A percentile compares a stretch with the other conserved stretches of the same genome.
phyloP scores from a whole-genome alignment of 257 asterid species.

The Prunella vulgaris region DNA sequence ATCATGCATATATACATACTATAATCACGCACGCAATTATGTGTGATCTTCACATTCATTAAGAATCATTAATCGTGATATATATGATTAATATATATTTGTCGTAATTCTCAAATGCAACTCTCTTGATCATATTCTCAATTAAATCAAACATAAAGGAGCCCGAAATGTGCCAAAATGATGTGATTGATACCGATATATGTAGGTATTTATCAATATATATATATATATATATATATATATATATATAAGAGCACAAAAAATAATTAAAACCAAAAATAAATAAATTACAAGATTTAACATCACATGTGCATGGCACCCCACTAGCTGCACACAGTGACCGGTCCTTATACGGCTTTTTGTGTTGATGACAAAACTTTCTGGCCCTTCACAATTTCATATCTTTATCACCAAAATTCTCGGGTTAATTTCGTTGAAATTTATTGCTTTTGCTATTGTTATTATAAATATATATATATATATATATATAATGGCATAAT shows the following conservation, averaged over 20 bases:
- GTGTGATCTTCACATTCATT: too few relatives aligned
- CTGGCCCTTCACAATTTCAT: not conserved
- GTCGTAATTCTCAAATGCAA: not conserved
- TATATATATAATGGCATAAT: too few relatives aligned
- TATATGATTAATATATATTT: not conserved
- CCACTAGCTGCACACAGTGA: not conserved
- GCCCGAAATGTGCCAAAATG: constrained; percentile 2
- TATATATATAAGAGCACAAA: too few relatives aligned
- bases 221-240: too few relatives aligned
- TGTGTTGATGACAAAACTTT: not conserved
- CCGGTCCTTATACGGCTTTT: not conserved
- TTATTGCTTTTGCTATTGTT: too few relatives aligned
- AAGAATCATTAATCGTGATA: too few relatives aligned
- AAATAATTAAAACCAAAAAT: too few relatives aligned
- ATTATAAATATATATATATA: too few relatives aligned
- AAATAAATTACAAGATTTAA: constrained; percentile 7
- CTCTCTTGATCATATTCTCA: not conserved
- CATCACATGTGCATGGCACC: constrained; percentile 25
- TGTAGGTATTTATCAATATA: not conserved
- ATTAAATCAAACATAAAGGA: not conserved
- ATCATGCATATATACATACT: too few relatives aligned
- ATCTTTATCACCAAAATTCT: not conserved
- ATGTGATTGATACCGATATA: constrained; percentile 15
- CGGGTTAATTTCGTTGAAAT: not conserved
- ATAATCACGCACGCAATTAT: too few relatives aligned